A percentile compares a stretch with the other conserved stretches of the same genome.
Evolutionary conservation across 805 yeast species (phyloP).

Genomic region (Barnettozyma pratensis): DNA sequence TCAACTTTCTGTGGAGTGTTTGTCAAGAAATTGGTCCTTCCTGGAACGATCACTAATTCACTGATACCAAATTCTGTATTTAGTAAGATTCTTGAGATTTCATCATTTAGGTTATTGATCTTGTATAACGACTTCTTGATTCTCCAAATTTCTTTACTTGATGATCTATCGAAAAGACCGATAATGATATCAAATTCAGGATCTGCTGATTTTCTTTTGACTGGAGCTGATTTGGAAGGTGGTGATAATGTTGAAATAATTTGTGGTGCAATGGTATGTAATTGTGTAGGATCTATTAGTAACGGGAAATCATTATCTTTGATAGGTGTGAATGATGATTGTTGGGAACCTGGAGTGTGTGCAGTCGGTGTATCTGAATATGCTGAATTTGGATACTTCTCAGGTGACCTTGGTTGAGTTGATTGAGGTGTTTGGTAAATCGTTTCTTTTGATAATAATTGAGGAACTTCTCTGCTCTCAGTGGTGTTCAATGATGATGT

Average conservation of each 20-base stretch:
- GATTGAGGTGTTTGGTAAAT: neutral
- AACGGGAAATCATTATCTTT: constrained; percentile 27
- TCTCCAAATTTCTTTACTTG: constrained; percentile 68
- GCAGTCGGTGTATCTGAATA: neutral
- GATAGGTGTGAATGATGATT: neutral
- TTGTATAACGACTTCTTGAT: constrained; percentile 60
- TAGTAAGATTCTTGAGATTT: constrained; percentile 31
- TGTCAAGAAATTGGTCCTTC: constrained; percentile 48
- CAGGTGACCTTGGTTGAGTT: constrained; percentile 1
- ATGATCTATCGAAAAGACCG: constrained; percentile 55
- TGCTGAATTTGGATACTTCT: constrained; percentile 5
- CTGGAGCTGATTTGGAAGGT: constrained; percentile 25
- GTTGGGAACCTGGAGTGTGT: neutral
- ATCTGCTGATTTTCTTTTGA: constrained; percentile 40
- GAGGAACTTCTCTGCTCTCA: neutral
- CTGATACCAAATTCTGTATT: constrained; percentile 43
- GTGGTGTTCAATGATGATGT: neutral
- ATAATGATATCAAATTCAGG: constrained; percentile 47
- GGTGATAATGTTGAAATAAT: constrained; percentile 44
- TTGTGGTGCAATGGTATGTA: constrained; percentile 43
- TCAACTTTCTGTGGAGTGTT: constrained; percentile 65
- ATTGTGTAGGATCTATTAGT: constrained; percentile 55
- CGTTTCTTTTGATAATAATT: neutral
- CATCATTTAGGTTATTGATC: constrained; percentile 26
- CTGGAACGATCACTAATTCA: constrained; percentile 58